Conservation (phyloP, 2,329 filamentous ascomycete genomes). For the Trichophyton verrucosum region DNA sequence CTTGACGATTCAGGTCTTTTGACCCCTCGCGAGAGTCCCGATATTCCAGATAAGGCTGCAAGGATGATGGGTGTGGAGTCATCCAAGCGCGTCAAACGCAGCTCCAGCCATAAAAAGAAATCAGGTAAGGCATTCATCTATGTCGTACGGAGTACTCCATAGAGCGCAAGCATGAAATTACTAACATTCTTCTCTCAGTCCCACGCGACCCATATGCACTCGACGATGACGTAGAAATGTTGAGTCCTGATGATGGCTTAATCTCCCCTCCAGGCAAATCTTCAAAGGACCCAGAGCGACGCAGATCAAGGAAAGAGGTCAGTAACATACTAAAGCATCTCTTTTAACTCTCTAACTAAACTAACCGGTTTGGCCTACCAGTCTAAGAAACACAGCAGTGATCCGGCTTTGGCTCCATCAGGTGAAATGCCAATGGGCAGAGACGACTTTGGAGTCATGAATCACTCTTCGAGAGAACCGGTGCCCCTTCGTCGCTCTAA, state of each 20-base stretch:
- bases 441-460: constrained; percentile 36
- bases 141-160: neutral
- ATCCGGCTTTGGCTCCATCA: constrained; percentile 36
- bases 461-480: constrained; percentile 37
- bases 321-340: constrained; percentile 3
- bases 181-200: constrained; percentile 12
- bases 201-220: constrained; percentile 49
- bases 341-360: neutral
- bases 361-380: neutral
- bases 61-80: constrained; percentile 55
- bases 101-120: constrained; percentile 15
- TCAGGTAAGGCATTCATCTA: constrained; percentile 1
- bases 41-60: constrained; percentile 63
- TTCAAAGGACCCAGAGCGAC: constrained; percentile 22
- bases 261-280: neutral
- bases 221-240: constrained; percentile 51
- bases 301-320: constrained; percentile 30
- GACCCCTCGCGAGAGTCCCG: constrained; percentile 56
- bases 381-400: constrained; percentile 24
- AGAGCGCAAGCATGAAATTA: neutral
- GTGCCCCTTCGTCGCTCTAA: constrained; percentile 48
- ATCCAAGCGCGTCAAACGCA: constrained; percentile 35
- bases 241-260: constrained; percentile 32
- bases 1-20: constrained; percentile 49
- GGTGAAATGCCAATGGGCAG: constrained; percentile 35